Percentiles rank a stretch among this genome's conserved stretches.
Conservation (phyloP, 2,329 filamentous ascomycete genomes). For the Sporothrix brunneoviolacea region DNA sequence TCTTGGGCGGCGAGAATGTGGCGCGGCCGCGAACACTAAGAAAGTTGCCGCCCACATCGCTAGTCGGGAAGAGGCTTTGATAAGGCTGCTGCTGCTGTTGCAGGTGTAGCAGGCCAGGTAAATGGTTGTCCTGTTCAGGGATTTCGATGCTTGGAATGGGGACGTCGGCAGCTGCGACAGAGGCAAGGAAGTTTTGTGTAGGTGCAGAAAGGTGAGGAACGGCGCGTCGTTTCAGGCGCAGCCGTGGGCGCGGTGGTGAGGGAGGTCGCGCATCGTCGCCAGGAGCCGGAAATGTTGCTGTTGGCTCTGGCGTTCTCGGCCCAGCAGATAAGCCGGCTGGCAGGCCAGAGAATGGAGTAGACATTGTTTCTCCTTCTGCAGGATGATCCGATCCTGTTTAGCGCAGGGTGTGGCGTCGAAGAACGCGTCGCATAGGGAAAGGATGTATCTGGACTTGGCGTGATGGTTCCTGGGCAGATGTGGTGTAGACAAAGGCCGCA, state of each 20-base stretch:
- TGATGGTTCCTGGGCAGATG: not conserved
- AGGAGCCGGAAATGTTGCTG: constrained; percentile 23
- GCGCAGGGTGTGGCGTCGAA: constrained; percentile 1
- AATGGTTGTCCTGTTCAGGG: constrained; percentile 32
- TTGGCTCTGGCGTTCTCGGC: constrained; percentile 48
- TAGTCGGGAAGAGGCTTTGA: constrained; percentile 11
- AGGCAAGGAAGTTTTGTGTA: constrained; percentile 60
- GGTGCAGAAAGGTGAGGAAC: constrained; percentile 46
- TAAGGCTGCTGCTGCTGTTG: not conserved
- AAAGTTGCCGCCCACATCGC: constrained; percentile 22
- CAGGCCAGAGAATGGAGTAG: constrained; percentile 39
- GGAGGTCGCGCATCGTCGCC: constrained; percentile 33
- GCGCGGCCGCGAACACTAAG: constrained; percentile 30
- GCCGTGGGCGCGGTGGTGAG: constrained; percentile 45
- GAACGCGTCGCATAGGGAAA: constrained; percentile 2
- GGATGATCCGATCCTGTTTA: not conserved
- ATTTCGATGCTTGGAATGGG: constrained; percentile 60
- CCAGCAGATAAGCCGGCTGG: constrained; percentile 36
- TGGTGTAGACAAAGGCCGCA: not conserved
- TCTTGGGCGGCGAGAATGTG: constrained; percentile 51
- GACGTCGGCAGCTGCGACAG: constrained; percentile 57
- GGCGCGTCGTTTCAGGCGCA: constrained; percentile 50
- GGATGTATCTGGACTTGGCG: too few relatives aligned
- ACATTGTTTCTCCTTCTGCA: constrained; percentile 29
- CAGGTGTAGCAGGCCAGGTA: not conserved